Evolutionary conservation across 495 filamentous ascomycete genomes (phyloP).

Genomic region (Terfezia boudieri): DNA sequence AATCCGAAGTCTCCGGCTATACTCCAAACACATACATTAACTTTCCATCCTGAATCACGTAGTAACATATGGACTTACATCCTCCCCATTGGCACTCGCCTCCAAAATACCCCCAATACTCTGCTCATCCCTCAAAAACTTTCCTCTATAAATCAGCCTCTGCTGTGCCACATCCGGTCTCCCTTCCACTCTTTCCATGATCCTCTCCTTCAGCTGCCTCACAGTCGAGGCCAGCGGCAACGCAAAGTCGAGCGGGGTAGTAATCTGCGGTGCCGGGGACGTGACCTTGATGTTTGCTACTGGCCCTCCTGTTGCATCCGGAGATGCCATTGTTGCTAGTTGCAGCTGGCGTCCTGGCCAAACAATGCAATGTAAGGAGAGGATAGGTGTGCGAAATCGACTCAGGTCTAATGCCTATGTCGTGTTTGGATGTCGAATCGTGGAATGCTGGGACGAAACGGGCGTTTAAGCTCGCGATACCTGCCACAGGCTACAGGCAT

Average conservation of each 20-base stretch:
- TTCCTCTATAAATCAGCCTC: conserved; percentile 15
- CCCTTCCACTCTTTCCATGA: conserved; percentile 8
- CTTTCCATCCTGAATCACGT: neutral
- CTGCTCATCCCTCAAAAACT: conserved; percentile 7
- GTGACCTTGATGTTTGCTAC: conserved; percentile 10
- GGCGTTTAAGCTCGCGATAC: too few relatives aligned
- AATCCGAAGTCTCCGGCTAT: neutral
- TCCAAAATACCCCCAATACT: neutral
- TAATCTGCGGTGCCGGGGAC: conserved; percentile 13
- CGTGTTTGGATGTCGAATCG: too few relatives aligned
- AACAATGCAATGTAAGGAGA: too few relatives aligned
- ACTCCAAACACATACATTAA: neutral
- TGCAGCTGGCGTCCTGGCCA: too few relatives aligned
- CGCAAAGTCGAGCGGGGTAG: conserved; percentile 13
- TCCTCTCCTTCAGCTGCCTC: conserved; percentile 12
- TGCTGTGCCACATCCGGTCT: conserved; percentile 11
- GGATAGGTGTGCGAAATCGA: too few relatives aligned
- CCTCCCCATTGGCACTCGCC: neutral
- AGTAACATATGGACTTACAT: neutral
- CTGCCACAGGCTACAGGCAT: too few relatives aligned
- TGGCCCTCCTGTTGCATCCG: too few relatives aligned
- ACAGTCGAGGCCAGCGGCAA: conserved; percentile 12
- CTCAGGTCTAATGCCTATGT: too few relatives aligned
- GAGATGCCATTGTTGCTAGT: too few relatives aligned
- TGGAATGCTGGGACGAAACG: too few relatives aligned